phyloP scores from a whole-genome alignment of 2,329 filamentous ascomycete genomes.

The Ophiognomonia clavigignenti-juglandacearum region DNA sequence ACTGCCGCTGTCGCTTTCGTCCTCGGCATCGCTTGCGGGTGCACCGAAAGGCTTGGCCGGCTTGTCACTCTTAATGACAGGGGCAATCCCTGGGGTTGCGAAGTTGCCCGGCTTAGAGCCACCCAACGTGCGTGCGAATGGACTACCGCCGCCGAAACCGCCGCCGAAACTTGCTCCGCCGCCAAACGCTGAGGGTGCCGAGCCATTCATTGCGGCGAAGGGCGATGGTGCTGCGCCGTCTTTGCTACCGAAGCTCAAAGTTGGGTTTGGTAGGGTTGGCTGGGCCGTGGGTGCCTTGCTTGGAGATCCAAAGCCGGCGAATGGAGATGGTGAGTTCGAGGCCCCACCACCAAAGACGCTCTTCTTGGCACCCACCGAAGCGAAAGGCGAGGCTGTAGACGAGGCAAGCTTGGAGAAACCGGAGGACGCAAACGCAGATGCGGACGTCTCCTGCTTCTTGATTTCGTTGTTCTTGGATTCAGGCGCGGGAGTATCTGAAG shows the following conservation, averaged over 20 bases:
- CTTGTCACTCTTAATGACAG: conserved; percentile 50
- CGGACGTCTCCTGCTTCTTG: conserved; percentile 38
- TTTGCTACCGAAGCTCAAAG: conserved; percentile 43
- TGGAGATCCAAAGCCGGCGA: conserved; percentile 29
- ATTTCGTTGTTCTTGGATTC: conserved; percentile 25
- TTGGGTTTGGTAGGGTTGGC: conserved; percentile 31
- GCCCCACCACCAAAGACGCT: conserved; percentile 46
- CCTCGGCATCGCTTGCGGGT: conserved; percentile 60
- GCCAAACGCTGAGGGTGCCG: conserved; percentile 25
- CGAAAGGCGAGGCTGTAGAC: conserved; percentile 60
- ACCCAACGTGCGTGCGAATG: conserved; percentile 31
- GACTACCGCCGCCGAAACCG: conserved; percentile 37
- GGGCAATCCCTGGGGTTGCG: conserved; percentile 51
- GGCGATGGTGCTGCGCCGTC: conserved; percentile 35
- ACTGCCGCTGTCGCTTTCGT: conserved; percentile 39
- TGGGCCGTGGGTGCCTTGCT: conserved; percentile 23
- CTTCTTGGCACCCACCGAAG: conserved; percentile 43
- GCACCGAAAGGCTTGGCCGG: conserved; percentile 72
- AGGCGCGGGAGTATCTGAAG: conserved; percentile 19
- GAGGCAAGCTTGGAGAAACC: conserved; percentile 63
- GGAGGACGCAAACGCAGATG: conserved; percentile 63
- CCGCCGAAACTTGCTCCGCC: conserved; percentile 32
- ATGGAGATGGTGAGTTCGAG: conserved; percentile 34
- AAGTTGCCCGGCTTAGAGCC: conserved; percentile 60
- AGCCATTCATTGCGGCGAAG: conserved; percentile 38